These are phyloP conservation scores for Boletellus dicymbophilus DNA, from an alignment of 1,284 basidiomycete genomes.

Conservation along the genomic window DNA sequence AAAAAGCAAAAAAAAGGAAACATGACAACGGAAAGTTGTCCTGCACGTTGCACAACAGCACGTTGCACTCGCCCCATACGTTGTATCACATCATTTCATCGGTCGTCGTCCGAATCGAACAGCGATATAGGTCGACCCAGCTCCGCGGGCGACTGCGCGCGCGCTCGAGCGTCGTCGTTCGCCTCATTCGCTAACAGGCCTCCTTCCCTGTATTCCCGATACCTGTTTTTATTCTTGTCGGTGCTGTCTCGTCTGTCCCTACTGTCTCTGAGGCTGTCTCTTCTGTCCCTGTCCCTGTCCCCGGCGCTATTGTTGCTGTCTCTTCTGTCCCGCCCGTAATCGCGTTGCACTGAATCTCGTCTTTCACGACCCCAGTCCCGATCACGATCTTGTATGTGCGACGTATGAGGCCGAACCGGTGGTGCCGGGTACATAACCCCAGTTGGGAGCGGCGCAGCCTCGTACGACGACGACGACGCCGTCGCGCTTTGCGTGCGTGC, in stretches of 20 bases:
- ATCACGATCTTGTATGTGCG: slow-evolving; percentile 17
- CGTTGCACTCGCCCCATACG: too few relatives aligned
- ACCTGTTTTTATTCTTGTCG: too few relatives aligned
- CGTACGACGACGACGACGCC: slow-evolving; percentile 21
- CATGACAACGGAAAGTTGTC: too few relatives aligned
- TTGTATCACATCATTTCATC: too few relatives aligned
- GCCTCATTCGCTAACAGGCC: background rate
- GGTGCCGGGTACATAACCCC: slow-evolving; percentile 34
- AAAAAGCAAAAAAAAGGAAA: background rate
- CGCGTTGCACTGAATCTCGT: slow-evolving; percentile 1
- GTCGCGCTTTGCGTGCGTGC: slow-evolving; percentile 19
- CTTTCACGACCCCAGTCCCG: background rate
- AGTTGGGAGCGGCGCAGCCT: slow-evolving; percentile 33
- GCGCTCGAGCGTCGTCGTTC: slow-evolving; percentile 8
- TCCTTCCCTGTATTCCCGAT: slow-evolving; percentile 1
- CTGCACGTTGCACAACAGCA: too few relatives aligned
- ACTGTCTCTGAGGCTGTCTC: too few relatives aligned
- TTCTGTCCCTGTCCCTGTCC: too few relatives aligned
- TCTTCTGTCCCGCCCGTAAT: background rate
- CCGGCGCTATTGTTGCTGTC: too few relatives aligned
- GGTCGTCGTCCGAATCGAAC: slow-evolving; percentile 28
- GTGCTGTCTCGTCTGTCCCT: too few relatives aligned
- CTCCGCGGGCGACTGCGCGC: slow-evolving; percentile 29
- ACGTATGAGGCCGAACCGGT: slow-evolving; percentile 28
- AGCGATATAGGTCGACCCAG: slow-evolving; percentile 33